These are phyloP conservation scores for Psilocybe cyanescens DNA, from an alignment of 768 basidiomycete genomes.

Conservation along the genomic window DNA sequence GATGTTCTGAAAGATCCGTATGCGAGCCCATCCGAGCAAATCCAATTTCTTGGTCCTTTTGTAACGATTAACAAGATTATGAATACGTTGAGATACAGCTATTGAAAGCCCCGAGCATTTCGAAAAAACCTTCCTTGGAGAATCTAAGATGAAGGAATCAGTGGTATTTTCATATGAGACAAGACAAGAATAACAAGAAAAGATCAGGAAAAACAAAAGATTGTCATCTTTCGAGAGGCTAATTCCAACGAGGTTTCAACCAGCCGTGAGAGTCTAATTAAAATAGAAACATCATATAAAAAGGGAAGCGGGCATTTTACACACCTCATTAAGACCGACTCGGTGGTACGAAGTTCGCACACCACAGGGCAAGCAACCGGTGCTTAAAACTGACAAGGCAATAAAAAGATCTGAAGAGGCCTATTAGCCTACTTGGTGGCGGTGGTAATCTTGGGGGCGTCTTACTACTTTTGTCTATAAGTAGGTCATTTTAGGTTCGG, in stretches of 20 bases:
- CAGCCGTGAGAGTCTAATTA: slow-evolving; percentile 19
- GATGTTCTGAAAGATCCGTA: no score
- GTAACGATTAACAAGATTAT: neutral
- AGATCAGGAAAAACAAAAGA: neutral
- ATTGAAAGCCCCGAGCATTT: neutral
- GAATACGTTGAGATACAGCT: neutral
- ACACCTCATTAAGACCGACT: neutral
- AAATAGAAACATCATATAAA: slow-evolving; percentile 18
- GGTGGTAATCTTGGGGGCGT: no score
- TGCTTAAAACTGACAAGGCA: no score
- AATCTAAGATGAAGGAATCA: neutral
- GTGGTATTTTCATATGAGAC: neutral
- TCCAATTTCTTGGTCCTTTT: no score
- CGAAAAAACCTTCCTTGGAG: neutral
- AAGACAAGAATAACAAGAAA: neutral
- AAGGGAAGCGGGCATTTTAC: neutral
- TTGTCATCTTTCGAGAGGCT: slow-evolving; percentile 14
- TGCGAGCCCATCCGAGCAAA: no score
- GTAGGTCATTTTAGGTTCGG: neutral
- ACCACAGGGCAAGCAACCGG: neutral
- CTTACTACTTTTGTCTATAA: neutral
- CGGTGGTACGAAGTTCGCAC: neutral
- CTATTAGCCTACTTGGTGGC: no score
- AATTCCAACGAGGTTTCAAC: slow-evolving; percentile 4
- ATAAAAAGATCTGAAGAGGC: no score